A percentile compares a stretch with the other conserved stretches of the same genome.
phyloP scores from a whole-genome alignment of 2,329 filamentous ascomycete species.

The Thielaviopsis punctulata region DNA sequence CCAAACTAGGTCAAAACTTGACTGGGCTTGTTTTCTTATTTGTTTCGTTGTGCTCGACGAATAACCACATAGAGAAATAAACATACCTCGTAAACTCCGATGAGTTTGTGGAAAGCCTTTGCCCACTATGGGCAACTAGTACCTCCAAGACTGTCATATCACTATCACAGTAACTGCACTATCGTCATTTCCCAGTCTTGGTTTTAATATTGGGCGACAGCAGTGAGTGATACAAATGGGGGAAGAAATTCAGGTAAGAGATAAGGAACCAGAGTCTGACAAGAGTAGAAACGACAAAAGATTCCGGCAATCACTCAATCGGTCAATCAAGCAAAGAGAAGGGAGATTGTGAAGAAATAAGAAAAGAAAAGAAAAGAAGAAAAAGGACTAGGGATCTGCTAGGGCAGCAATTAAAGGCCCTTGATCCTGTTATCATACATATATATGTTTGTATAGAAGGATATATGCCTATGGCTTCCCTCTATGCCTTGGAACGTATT shows the following conservation, averaged over 20 bases:
- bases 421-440: neutral
- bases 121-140: slow-evolving; percentile 84
- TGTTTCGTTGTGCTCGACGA: neutral
- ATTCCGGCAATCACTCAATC: neutral
- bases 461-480: neutral
- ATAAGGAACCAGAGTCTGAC: slow-evolving; percentile 5
- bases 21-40: neutral
- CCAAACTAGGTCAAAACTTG: neutral
- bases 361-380: neutral
- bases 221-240: neutral
- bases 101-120: slow-evolving; percentile 64
- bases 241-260: slow-evolving; percentile 1
- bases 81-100: slow-evolving; percentile 56
- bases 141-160: slow-evolving; percentile 38
- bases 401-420: neutral
- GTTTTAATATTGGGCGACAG: neutral
- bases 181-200: slow-evolving; percentile 9
- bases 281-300: neutral
- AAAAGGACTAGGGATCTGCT: neutral
- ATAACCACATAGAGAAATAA: neutral
- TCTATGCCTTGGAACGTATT: neutral
- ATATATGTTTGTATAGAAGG: neutral
- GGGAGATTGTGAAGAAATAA: neutral
- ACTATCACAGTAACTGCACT: neutral
- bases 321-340: neutral